Base-by-base conservation (phyloP, 2,329 filamentous ascomycete genomes). In the Coleophoma eucalyptorum region DNA sequence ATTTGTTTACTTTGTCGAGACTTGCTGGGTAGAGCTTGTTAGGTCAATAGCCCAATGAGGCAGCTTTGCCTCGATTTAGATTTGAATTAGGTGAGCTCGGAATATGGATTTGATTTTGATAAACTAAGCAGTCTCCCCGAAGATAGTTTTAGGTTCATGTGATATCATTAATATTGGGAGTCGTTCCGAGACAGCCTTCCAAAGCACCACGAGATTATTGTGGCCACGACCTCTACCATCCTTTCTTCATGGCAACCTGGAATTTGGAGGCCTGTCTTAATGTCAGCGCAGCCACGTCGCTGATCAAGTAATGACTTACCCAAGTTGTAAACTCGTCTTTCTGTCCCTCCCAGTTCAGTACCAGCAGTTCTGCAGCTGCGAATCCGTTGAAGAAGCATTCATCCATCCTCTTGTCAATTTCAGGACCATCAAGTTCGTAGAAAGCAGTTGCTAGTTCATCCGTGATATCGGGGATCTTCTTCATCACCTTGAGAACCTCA, bases 271-370 rank as follows among this genome's bases (percentile, higher is more conserved):
- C 60, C 63, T 65, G 41, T 5, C 38, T 18, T 1, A 38, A 53
- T 38, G 35, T 38, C 35, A 38, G 35, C 16, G 5, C 35, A 56
- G 53, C 40, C 34, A 53, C 16, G 1, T 20, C 26, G 6, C 12
- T 11, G 5, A 12, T 18, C 35, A 38, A 6, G 35, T 16, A 44
- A 44, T 6, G 11, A 53, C 62, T 49, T 46, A 67, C 82, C 91
- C 91, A 96, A 15, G 79, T 74, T 0, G 84, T 87, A 63, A 95
- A 96, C 61, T 87, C 89, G 61, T 96, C 91, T 16, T 80, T 75
- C 43, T 78, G 69, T 0, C 78, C 84, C 3, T 78, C 69, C 87
- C 88, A 92, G 18, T 76, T 74, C 52, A 74, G 70, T 46, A 72
- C 71, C 12, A 89, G 67, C 44, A 85, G 63, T 50, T 80, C 76